Evolutionary conservation across 257 asterid genomes (phyloP), one percentile per base, ranked within the genome.

Genomic region (Jacaranda mimosifolia): DNA sequence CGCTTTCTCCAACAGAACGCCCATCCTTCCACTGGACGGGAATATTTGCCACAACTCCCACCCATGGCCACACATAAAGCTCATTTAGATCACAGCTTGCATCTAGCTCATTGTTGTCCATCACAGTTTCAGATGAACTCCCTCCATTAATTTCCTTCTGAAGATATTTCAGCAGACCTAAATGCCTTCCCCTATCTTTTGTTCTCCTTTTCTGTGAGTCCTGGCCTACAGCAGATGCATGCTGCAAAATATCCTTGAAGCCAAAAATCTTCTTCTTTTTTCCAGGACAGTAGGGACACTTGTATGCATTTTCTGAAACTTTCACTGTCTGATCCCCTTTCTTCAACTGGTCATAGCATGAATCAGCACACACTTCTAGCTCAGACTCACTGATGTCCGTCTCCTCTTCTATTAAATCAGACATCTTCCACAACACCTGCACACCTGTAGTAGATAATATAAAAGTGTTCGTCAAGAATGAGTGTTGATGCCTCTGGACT

Each of bases 1-100:
- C 89, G 59, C 91, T 89, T 53, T 68, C 79, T 11, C 90, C 94
- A 40, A 82, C 74, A 36, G 36, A 78, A 6, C 78, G 77, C 3
- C 91, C 91, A 12, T 58, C 45, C 53, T 43, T 73, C 80, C 40
- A 18, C 63, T 69, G 73, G 19, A 79, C 80, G 0, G 89, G 89
- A 59, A 87, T 67, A 67, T 89, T 87, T 18, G 83, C 91, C 21
- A 89, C 78, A n/a, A 87, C 71, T 14, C 94, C 94, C 84, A 76
- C 79, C 89, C 91, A 89, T 45, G 94, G 94, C 82, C 87, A 86
- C 19, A 89, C 91, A 68, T 82, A 81, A n/a, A 77, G 71, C 80
- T 89, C 91, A 36, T 88, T 70, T 3, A 7, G 7, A 60, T 39
- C 63, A 68, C 65, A 59, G 65, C 36, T 71, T 43, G 18, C 73